Evolutionary conservation across 495 filamentous ascomycete species (phyloP).

Genomic region (Talaromyces stipitatus): DNA sequence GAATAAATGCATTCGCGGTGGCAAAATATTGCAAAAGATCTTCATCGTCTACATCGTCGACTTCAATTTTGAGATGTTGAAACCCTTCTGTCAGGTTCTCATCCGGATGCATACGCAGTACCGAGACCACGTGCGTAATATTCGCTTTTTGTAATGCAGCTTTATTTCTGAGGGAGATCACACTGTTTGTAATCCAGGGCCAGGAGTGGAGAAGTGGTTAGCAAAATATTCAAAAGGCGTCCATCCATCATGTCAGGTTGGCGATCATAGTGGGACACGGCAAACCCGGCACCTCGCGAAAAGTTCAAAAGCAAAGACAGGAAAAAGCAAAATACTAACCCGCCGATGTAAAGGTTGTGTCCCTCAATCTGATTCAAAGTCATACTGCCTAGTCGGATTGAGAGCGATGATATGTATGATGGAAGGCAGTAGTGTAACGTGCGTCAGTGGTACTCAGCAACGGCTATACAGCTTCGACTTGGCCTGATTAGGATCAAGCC

Average conservation of each 20-base stretch:
- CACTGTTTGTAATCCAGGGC: constrained; percentile 35
- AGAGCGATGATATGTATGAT: neutral
- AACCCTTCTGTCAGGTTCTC: constrained; percentile 38
- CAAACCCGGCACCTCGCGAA: neutral
- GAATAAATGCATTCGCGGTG: constrained; percentile 71
- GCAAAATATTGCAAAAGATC: constrained; percentile 78
- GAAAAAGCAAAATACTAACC: constrained; percentile 47
- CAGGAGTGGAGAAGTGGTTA: neutral
- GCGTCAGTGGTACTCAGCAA: neutral
- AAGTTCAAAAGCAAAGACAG: neutral
- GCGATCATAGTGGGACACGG: no score
- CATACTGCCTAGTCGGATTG: constrained; percentile 18
- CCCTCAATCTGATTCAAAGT: constrained; percentile 53
- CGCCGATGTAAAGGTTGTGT: constrained; percentile 74
- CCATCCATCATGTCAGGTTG: no score
- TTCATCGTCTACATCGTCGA: constrained; percentile 82
- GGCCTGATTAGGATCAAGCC: neutral
- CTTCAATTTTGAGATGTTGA: constrained; percentile 67
- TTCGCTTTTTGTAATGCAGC: constrained; percentile 58
- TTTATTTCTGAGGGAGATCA: constrained; percentile 66
- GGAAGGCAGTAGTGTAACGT: neutral
- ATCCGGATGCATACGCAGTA: constrained; percentile 53
- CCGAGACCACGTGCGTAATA: constrained; percentile 90
- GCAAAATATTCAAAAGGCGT: neutral
- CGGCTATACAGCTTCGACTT: neutral